Conservation (phyloP, 2,329 filamentous ascomycete species). For the Arthroderma sp. region DNA sequence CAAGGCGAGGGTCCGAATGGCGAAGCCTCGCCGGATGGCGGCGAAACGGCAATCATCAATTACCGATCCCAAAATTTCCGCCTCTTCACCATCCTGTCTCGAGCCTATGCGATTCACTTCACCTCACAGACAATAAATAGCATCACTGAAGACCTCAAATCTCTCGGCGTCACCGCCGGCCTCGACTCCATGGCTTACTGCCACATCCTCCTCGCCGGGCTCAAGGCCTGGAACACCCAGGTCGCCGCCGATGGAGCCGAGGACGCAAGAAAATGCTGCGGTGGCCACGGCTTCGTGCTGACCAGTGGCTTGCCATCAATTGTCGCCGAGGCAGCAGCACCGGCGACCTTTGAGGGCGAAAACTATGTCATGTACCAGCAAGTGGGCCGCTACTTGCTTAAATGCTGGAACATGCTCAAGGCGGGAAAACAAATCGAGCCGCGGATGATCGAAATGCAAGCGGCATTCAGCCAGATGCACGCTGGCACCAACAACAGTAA, state of each 20-base stretch:
- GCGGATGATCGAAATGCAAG: not conserved
- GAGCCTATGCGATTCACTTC: constrained; percentile 18
- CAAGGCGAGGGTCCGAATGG: constrained; percentile 18
- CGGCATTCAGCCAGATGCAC: not conserved
- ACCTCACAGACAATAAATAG: constrained; percentile 7
- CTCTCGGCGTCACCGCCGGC: constrained; percentile 4
- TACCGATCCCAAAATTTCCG: constrained; percentile 18
- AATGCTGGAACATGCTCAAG: constrained; percentile 5
- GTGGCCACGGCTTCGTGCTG: constrained; percentile 26
- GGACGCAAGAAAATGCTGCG: constrained; percentile 24
- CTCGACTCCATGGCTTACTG: constrained; percentile 11
- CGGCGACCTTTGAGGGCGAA: constrained; percentile 27
- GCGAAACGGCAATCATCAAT: constrained; percentile 12
- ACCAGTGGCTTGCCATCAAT: constrained; percentile 22
- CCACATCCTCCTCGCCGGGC: constrained; percentile 17
- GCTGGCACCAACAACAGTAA: not conserved
- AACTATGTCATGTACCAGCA: constrained; percentile 31
- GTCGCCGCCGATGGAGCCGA: constrained; percentile 20
- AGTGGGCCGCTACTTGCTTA: constrained; percentile 18
- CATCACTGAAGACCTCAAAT: constrained; percentile 7
- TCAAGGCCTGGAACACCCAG: constrained; percentile 18
- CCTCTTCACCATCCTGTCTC: constrained; percentile 15
- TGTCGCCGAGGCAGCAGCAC: constrained; percentile 15
- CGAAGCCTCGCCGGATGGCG: constrained; percentile 4
- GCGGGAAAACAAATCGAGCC: constrained; percentile 4